Evolutionary conservation across 208 protist species (phyloP), one percentile per base, ranked within the genome.

Genomic region (Leishmania tarentolae): DNA sequence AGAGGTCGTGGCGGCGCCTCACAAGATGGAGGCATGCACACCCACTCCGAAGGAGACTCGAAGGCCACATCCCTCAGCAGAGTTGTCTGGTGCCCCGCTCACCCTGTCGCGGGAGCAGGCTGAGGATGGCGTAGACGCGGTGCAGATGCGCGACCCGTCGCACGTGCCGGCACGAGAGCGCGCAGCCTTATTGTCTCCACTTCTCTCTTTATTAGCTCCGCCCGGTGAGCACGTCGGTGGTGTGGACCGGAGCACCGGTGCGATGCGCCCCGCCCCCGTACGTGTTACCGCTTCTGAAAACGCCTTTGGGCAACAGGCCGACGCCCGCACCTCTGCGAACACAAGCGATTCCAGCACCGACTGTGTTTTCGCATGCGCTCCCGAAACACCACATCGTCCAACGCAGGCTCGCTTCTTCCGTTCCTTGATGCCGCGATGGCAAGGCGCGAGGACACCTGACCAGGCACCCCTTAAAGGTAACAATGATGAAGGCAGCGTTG

Each of bases 371-470:
- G 59, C 63, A 53, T 35, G 65, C 42, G 28, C 73, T 52, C 81
- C 81, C 66, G 59, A 77, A 11, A 76, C 81, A 28, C 81, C 81
- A 24, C 53, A 73, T n/a, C 81, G 57, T 2, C 69, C 76, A 37
- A 40, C 31, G 57, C 75, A 69, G 59, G 42, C 50, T 75, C 75
- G 70, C 15, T 84, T 72, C 76, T 69, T 80, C 28, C 75, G 81
- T 15, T 68, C 53, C 28, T 31, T 56, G 42, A 77, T 63, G 47
- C 57, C 81, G 46, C 69, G 68, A 35, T 35, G 53, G 28, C 42
- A 56, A 24, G 63, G 46, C 5, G 63, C 9, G 37, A n/a, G 68
- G 42, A 9, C 3, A 1, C 42, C 68, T 9, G 15, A 73, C 17
- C 44, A 72, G 31, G 42, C 15, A 6, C 46, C 9, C 9, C 1